A percentile compares a stretch with the other conserved stretches of the same genome.
Conservation (phyloP, 2,329 filamentous ascomycete species). For the Neofusicoccum ribis region DNA sequence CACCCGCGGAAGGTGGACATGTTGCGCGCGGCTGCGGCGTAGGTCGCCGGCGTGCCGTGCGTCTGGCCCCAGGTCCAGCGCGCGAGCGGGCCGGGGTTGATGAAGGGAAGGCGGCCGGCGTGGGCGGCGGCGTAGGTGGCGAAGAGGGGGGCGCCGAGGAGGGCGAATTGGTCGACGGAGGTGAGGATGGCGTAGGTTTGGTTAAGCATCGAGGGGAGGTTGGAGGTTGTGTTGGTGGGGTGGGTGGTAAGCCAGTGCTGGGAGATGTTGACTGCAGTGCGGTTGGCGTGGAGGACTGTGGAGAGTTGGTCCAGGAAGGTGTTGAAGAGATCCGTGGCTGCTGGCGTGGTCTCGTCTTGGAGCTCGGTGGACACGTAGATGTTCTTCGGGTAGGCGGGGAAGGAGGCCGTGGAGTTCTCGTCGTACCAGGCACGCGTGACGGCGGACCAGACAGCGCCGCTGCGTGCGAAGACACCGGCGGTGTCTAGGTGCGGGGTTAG, state of each 20-base stretch:
- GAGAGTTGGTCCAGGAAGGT: neutral
- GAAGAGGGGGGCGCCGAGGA: neutral
- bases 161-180: neutral
- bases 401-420: neutral
- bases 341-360: neutral
- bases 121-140: neutral
- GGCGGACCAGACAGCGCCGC: neutral
- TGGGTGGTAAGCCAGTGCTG: neutral
- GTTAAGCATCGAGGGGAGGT: neutral
- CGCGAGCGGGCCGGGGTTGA: neutral
- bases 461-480: conserved; percentile 14
- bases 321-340: neutral
- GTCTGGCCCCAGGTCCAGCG: no score
- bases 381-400: neutral
- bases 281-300: neutral
- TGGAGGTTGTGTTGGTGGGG: neutral
- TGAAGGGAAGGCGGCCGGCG: neutral
- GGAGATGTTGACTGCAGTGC: neutral
- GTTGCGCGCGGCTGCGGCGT: neutral
- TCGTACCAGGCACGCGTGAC: neutral
- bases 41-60: no score
- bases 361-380: neutral
- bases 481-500: neutral
- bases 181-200: neutral
- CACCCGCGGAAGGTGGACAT: neutral